Conservation (phyloP, 164 flowering plant genomes). For the Paratinospora sagittata region DNA sequence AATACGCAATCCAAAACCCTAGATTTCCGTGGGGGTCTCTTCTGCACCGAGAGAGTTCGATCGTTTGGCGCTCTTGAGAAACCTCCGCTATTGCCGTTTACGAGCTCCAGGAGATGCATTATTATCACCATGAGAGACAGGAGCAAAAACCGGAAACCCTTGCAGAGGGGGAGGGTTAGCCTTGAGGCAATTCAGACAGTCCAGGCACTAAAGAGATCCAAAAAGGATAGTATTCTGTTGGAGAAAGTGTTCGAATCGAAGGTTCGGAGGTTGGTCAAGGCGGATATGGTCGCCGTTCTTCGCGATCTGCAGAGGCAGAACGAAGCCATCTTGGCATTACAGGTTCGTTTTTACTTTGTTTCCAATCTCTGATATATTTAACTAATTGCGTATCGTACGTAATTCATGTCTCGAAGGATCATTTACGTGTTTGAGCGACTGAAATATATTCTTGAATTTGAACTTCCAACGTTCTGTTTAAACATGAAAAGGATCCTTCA, state of each 20-base stretch:
- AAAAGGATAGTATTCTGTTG: constrained; percentile 18
- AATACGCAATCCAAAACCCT: constrained; percentile 1
- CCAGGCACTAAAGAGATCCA: constrained; percentile 59
- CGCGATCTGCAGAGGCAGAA: constrained; percentile 69
- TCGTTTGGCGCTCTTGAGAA: not conserved
- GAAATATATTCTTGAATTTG: too few species aligned
- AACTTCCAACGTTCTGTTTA: too few species aligned
- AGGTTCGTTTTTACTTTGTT: constrained; percentile 31
- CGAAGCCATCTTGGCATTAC: constrained; percentile 44
- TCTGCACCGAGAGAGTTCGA: not conserved
- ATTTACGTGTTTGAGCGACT: too few species aligned
- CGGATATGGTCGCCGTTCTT: constrained; percentile 68
- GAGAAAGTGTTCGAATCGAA: constrained; percentile 32
- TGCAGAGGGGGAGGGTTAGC: constrained; percentile 72
- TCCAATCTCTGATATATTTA: too few species aligned
- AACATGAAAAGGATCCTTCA: too few species aligned
- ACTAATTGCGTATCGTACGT: too few species aligned
- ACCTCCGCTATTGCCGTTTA: not conserved
- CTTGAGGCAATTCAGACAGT: constrained; percentile 73
- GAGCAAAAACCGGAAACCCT: constrained; percentile 64
- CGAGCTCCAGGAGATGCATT: constrained; percentile 1
- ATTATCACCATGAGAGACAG: constrained; percentile 48
- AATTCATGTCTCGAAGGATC: too few species aligned
- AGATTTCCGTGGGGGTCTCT: constrained; percentile 4
- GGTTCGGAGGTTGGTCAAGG: constrained; percentile 49